Percentiles rank a stretch among this genome's conserved stretches.
These are phyloP conservation scores for Phaffia rhodozyma DNA, from an alignment of 1,284 basidiomycete genomes.

Conservation along the genomic window DNA sequence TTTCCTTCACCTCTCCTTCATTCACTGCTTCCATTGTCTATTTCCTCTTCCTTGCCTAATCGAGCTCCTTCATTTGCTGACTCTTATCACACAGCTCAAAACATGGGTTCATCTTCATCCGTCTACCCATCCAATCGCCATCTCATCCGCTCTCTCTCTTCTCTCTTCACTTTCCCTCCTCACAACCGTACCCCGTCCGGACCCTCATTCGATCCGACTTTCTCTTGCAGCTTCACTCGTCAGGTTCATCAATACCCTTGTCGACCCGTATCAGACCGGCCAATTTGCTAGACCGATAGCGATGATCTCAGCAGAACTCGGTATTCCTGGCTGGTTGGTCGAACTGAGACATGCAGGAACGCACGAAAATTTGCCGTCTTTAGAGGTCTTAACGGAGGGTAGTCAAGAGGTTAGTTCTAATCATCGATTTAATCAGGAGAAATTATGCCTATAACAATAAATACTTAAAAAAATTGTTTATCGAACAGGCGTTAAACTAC, in stretches of 20 bases:
- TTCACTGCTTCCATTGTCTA: background rate
- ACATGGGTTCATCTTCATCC: slow-evolving; percentile 62
- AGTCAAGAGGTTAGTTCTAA: slow-evolving; percentile 45
- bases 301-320: slow-evolving; percentile 72
- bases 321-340: slow-evolving; percentile 80
- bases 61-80: background rate
- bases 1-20: slow-evolving; percentile 10
- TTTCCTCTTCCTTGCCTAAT: background rate
- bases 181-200: slow-evolving; percentile 37
- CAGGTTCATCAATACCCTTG: slow-evolving; percentile 84
- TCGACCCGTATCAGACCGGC: slow-evolving; percentile 84
- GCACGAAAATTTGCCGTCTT: slow-evolving; percentile 84
- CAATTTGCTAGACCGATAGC: slow-evolving; percentile 71
- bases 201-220: slow-evolving; percentile 41
- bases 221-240: slow-evolving; percentile 57
- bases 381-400: slow-evolving; percentile 65
- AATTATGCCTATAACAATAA: background rate
- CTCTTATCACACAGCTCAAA: slow-evolving; percentile 10
- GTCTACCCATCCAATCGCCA: slow-evolving; percentile 58
- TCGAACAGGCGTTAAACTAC: slow-evolving; percentile 13
- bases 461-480: background rate
- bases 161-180: slow-evolving; percentile 52
- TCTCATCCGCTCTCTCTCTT: slow-evolving; percentile 44
- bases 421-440: background rate
- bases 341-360: slow-evolving; percentile 89